These are phyloP conservation scores for Eutypa lata DNA, from an alignment of 2,329 filamentous ascomycete species.

Conservation along the genomic window DNA sequence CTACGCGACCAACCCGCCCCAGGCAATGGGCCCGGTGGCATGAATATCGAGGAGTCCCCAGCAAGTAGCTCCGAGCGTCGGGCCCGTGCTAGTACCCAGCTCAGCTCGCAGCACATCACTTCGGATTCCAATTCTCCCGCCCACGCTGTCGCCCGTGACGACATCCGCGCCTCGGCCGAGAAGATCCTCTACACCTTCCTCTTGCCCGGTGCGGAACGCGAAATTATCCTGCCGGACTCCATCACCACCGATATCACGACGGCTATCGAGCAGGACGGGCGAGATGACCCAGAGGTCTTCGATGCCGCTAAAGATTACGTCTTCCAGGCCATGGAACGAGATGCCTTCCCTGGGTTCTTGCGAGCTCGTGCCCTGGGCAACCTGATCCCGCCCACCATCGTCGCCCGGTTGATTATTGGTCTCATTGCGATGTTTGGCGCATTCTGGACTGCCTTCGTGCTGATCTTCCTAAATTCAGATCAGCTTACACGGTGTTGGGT, in stretches of 20 bases:
- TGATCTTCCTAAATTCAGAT: conserved; percentile 84
- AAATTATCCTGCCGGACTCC: conserved; percentile 86
- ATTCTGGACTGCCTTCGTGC: conserved; percentile 90
- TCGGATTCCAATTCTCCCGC: conserved; percentile 79
- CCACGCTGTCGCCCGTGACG: conserved; percentile 80
- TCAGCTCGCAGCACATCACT: conserved; percentile 59
- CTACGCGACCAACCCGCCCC: conserved; percentile 63
- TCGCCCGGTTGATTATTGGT: conserved; percentile 81
- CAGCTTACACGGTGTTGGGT: conserved; percentile 80
- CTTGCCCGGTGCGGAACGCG: conserved; percentile 89
- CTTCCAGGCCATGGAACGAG: conserved; percentile 98
- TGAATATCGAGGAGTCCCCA: conserved; percentile 47
- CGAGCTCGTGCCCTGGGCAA: conserved; percentile 95
- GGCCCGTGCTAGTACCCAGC: conserved; percentile 48
- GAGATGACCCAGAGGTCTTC: conserved; percentile 96
- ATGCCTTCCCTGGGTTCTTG: conserved; percentile 97
- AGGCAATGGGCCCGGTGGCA: conserved; percentile 15
- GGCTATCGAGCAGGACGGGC: conserved; percentile 83
- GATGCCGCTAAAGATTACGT: conserved; percentile 98
- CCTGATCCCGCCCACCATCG: conserved; percentile 84
- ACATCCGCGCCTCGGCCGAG: conserved; percentile 90
- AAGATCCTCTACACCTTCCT: conserved; percentile 99
- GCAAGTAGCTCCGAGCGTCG: conserved; percentile 46
- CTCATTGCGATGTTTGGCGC: conserved; percentile 84
- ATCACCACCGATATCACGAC: conserved; percentile 84